Percentiles rank a stretch among this genome's conserved stretches.
These are phyloP conservation scores for Zymoseptoria ardabiliae DNA, from an alignment of 2,329 filamentous ascomycete species.

Conservation along the genomic window DNA sequence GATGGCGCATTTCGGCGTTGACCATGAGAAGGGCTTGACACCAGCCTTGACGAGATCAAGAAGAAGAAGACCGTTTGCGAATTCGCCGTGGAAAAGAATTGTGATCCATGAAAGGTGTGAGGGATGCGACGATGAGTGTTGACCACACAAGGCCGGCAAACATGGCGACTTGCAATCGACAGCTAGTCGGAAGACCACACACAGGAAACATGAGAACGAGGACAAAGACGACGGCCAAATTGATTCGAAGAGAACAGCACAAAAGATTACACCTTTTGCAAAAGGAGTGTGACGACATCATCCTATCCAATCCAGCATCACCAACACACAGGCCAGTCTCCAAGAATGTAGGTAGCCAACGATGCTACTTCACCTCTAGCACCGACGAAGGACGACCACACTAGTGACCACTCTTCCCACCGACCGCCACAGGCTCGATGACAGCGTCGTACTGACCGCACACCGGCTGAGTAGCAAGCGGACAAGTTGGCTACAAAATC, in stretches of 20 bases:
- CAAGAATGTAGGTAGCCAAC: too few species aligned
- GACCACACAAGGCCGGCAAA: too few species aligned
- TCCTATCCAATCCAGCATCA: too few species aligned
- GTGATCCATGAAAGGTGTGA: slow-evolving; percentile 9
- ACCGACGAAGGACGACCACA: not conserved
- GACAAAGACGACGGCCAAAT: too few species aligned
- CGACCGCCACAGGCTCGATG: slow-evolving; percentile 4
- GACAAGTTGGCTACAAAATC: not conserved
- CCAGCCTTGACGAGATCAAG: slow-evolving; percentile 7
- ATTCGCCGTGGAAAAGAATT: slow-evolving; percentile 5
- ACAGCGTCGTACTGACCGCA: slow-evolving; percentile 39
- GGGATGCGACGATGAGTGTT: not conserved
- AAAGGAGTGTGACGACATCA: too few species aligned
- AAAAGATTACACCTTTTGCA: too few species aligned
- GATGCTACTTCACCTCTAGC: too few species aligned
- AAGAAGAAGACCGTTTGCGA: slow-evolving; percentile 6
- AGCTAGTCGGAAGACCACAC: too few species aligned
- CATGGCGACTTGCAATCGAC: too few species aligned
- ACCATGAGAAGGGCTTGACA: slow-evolving; percentile 10
- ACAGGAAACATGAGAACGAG: too few species aligned
- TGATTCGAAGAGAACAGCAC: too few species aligned
- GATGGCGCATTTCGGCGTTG: slow-evolving; percentile 8
- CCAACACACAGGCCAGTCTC: too few species aligned
- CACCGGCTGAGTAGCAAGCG: slow-evolving; percentile 31
- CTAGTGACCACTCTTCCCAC: not conserved